Percentiles rank a stretch among this genome's conserved stretches.
These are phyloP conservation scores for Chaetothyriales sp. DNA, from an alignment of 2,329 filamentous ascomycete genomes.

Conservation along the genomic window DNA sequence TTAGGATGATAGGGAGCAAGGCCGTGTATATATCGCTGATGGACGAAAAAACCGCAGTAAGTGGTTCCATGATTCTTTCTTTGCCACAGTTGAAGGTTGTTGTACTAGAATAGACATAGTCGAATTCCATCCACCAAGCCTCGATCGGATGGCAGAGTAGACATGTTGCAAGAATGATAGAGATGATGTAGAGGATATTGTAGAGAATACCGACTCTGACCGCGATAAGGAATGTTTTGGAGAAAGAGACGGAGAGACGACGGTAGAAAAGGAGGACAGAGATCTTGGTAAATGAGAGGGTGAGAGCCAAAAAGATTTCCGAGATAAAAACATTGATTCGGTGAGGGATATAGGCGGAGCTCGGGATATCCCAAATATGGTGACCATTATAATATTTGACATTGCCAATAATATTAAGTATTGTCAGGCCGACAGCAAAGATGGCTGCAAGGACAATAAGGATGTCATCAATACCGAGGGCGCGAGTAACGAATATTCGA, in stretches of 20 bases:
- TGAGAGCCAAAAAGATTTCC: constrained; percentile 10
- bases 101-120: constrained; percentile 8
- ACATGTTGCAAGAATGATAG: constrained; percentile 10
- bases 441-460: constrained; percentile 11
- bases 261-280: constrained; percentile 20
- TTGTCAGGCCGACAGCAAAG: constrained; percentile 7
- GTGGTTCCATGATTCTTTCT: constrained; percentile 11
- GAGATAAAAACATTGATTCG: constrained; percentile 15
- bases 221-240: constrained; percentile 12
- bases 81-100: too few species aligned
- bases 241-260: constrained; percentile 16
- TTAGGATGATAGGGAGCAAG: constrained; percentile 13
- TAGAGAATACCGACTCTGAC: constrained; percentile 17
- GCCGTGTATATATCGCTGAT: constrained; percentile 17
- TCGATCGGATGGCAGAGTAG: constrained; percentile 13
- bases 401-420: constrained; percentile 15
- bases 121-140: constrained; percentile 16
- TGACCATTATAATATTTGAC: constrained; percentile 12
- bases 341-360: constrained; percentile 4
- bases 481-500: constrained; percentile 18
- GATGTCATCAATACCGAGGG: constrained; percentile 14
- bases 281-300: constrained; percentile 11
- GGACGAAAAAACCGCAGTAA: constrained; percentile 12
- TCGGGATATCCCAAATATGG: constrained; percentile 16
- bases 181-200: constrained; percentile 15